Evolutionary conservation across 495 filamentous ascomycete genomes (phyloP), one percentile per base, ranked within the genome.

Genomic region (Aspergillus kassunensis): DNA sequence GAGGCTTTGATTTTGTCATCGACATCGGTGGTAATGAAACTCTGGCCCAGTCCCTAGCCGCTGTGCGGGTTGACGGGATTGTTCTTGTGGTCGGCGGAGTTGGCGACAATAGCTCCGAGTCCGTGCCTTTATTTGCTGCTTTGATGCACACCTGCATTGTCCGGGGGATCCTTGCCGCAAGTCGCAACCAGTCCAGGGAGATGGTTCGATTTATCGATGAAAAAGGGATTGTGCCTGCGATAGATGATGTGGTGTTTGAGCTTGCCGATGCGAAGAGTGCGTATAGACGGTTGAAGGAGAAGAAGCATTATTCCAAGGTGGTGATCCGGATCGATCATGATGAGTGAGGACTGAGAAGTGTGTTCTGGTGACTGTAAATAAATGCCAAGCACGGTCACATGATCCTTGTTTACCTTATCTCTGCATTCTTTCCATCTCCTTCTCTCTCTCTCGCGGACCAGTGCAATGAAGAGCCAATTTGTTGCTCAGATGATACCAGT

Each of bases 1-100:
- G 50, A 11, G 85, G 84, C 10, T 75, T 87, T 8, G 70, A 85
- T 57, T 69, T 80, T 45, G 61, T 88, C 23, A 50, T 85, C 30
- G 80, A 85, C 57, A 67, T 85, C 16, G 80, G 76, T 15, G 75
- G 75, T 5, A 61, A 70, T n/a, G 55, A 54, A 13, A 75, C 74
- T 0, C 58, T 77, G 41, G 21, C 41, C 4, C 70, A 74, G 27
- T 65, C 64, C 1, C 51, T 74, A 6, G 62, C 63, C 24, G 62
- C 62, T 13, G 53, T 73, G 27, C 57, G 59, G 12, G 61, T 70
- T 8, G 73, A 75, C 39, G 74, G 75, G 7, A 63, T 74, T 1
- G 68, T 77, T 34, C 54, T 55, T 33, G 64, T 76, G 24, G 68
- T 75, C 15, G 74, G 74, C 23, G 64, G 68, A 45, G 34, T 76